Evolutionary conservation across 2,329 filamentous ascomycete genomes (phyloP).

Genomic region (Septoria linicola): DNA sequence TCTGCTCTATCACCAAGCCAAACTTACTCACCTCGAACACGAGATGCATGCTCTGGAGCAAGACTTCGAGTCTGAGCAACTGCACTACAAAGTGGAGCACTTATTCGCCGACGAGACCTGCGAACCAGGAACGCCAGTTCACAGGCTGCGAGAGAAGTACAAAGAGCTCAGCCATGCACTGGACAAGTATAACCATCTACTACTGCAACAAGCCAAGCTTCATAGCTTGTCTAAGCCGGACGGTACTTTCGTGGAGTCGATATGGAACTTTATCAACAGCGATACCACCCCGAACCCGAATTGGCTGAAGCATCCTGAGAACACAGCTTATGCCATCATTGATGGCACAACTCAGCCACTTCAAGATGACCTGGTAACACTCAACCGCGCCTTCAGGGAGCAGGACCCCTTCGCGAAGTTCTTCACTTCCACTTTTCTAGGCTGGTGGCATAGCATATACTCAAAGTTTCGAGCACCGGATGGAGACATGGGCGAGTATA

Average conservation of each 20-base stretch:
- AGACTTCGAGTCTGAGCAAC: slow-evolving; percentile 16
- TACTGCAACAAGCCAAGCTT: slow-evolving; percentile 23
- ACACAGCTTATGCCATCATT: slow-evolving; percentile 26
- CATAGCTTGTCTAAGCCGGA: slow-evolving; percentile 22
- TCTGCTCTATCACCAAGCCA: slow-evolving; percentile 32
- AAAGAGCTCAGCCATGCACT: slow-evolving; percentile 18
- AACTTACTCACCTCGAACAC: slow-evolving; percentile 29
- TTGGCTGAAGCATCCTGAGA: slow-evolving; percentile 28
- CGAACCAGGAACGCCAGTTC: slow-evolving; percentile 11
- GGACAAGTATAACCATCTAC: slow-evolving; percentile 20
- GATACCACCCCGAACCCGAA: slow-evolving; percentile 12
- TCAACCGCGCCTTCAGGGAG: slow-evolving; percentile 19
- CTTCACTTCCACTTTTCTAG: slow-evolving; percentile 17
- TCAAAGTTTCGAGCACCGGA: slow-evolving; percentile 11
- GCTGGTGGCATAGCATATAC: slow-evolving; percentile 20
- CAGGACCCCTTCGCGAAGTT: slow-evolving; percentile 25
- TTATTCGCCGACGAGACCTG: slow-evolving; percentile 16
- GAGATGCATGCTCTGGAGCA: slow-evolving; percentile 27
- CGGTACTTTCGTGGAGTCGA: slow-evolving; percentile 19
- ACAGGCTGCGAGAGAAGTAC: slow-evolving; percentile 16
- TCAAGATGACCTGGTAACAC: slow-evolving; percentile 24
- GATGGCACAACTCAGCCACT: slow-evolving; percentile 17
- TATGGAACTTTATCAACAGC: slow-evolving; percentile 21
- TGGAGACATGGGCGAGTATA: slow-evolving; percentile 19
- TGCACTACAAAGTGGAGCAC: slow-evolving; percentile 25